phyloP scores from a whole-genome alignment of 768 basidiomycete genomes.

The Lyophyllum atratum region DNA sequence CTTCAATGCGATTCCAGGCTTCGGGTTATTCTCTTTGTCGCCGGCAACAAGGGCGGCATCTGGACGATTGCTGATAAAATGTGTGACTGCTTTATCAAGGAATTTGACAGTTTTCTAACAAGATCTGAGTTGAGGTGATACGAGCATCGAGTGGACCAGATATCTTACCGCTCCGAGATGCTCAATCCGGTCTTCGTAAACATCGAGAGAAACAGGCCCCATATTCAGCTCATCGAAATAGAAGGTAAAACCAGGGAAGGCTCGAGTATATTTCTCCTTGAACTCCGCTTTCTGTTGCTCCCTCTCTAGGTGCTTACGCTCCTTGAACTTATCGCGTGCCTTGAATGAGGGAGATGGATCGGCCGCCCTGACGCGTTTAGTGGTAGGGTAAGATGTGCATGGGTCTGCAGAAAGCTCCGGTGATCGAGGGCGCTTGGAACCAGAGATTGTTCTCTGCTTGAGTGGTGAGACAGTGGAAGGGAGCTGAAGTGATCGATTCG shows the following conservation, averaged over 20 bases:
- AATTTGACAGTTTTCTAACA: conserved; percentile 81
- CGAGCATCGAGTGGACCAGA: not conserved
- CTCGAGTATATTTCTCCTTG: conserved; percentile 78
- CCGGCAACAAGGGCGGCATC: conserved; percentile 36
- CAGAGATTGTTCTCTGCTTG: conserved; percentile 31
- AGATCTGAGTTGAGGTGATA: not conserved
- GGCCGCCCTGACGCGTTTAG: conserved; percentile 48
- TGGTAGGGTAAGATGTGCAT: conserved; percentile 10
- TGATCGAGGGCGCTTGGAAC: conserved; percentile 49
- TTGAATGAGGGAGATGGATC: conserved; percentile 16
- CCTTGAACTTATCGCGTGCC: conserved; percentile 40
- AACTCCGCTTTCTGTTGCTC: conserved; percentile 70
- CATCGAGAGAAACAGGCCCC: conserved; percentile 42
- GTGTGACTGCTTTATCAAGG: conserved; percentile 85
- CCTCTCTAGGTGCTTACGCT: conserved; percentile 50
- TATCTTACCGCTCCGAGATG: conserved; percentile 78
- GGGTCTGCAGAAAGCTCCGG: conserved; percentile 45
- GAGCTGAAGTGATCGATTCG: conserved; percentile 39
- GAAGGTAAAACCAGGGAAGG: conserved; percentile 84
- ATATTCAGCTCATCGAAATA: conserved; percentile 73
- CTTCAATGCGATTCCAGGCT: conserved; percentile 38
- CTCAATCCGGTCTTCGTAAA: conserved; percentile 56
- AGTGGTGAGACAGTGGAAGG: conserved; percentile 32
- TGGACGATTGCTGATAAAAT: conserved; percentile 75
- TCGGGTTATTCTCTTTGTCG: conserved; percentile 71